phyloP scores from a whole-genome alignment of 306 rosid species.

The Cajanus cajan region DNA sequence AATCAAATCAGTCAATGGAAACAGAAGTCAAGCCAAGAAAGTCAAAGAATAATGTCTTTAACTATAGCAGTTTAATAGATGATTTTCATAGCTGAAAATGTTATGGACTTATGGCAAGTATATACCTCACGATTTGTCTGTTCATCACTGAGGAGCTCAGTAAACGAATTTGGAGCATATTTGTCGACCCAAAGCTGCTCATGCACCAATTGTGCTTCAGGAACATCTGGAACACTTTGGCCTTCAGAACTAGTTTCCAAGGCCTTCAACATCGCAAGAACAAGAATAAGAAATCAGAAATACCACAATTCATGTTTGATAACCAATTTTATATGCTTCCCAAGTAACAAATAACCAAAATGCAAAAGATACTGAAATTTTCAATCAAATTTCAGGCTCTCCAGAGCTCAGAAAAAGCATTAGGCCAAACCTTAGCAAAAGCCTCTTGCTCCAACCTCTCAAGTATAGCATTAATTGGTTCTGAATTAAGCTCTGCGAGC shows the following conservation, averaged over 20 bases:
- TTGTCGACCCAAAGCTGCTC: conserved; percentile 96
- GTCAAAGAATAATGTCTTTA: conserved; percentile 2
- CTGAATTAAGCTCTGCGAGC: conserved; percentile 63
- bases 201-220: conserved; percentile 50
- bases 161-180: conserved; percentile 83
- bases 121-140: conserved; percentile 95
- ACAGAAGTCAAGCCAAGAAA: conserved; percentile 18
- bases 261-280: conserved; percentile 46
- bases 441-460: conserved; percentile 82
- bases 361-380: not conserved
- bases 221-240: conserved; percentile 49
- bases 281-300: conserved; percentile 10
- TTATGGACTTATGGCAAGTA: not conserved
- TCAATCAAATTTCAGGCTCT: conserved; percentile 4
- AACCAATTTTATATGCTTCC: conserved; percentile 5
- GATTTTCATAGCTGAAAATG: not conserved
- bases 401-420: conserved; percentile 12
- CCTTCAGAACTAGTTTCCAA: conserved; percentile 62
- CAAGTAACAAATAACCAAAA: not conserved
- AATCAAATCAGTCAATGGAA: conserved; percentile 18
- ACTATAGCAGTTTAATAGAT: conserved; percentile 4
- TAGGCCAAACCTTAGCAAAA: conserved; percentile 64
- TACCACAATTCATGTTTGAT: not conserved
- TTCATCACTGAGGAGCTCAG: conserved; percentile 96
- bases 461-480: conserved; percentile 58